A percentile compares a stretch with the other conserved stretches of the same genome.
Evolutionary conservation across 345 rosid species (phyloP).

Genomic region (Hevea brasiliensis): DNA sequence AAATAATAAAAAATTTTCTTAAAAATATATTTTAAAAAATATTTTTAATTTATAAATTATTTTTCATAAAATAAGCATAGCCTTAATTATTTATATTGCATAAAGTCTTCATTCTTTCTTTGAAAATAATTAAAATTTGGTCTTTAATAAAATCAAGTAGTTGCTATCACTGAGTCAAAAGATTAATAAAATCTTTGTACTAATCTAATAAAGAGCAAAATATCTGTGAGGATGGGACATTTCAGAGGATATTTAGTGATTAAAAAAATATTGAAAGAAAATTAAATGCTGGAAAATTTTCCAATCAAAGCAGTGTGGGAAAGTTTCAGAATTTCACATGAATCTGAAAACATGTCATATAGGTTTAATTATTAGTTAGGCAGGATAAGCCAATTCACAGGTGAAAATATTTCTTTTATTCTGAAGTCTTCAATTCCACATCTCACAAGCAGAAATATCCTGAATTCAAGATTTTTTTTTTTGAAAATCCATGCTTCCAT

Average conservation of each 20-base stretch:
- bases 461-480: no score
- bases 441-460: background rate
- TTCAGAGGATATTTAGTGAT: background rate
- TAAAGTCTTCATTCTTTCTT: no score
- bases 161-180: slow-evolving; percentile 14
- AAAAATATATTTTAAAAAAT: no score
- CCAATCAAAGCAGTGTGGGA: background rate
- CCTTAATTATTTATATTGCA: no score
- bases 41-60: no score
- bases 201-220: background rate
- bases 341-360: no score
- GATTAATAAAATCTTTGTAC: background rate
- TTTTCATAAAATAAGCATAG: no score
- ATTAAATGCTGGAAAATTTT: background rate
- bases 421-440: background rate
- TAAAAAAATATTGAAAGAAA: background rate
- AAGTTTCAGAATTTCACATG: background rate
- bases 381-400: background rate
- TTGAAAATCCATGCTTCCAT: no score
- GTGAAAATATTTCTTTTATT: no score
- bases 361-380: background rate
- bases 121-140: no score
- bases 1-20: no score
- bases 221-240: background rate
- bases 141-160: background rate